Percentiles rank a stretch among this genome's conserved stretches.
Evolutionary conservation across 2,329 filamentous ascomycete genomes (phyloP).

Genomic region (Aureobasidium subglaciale): DNA sequence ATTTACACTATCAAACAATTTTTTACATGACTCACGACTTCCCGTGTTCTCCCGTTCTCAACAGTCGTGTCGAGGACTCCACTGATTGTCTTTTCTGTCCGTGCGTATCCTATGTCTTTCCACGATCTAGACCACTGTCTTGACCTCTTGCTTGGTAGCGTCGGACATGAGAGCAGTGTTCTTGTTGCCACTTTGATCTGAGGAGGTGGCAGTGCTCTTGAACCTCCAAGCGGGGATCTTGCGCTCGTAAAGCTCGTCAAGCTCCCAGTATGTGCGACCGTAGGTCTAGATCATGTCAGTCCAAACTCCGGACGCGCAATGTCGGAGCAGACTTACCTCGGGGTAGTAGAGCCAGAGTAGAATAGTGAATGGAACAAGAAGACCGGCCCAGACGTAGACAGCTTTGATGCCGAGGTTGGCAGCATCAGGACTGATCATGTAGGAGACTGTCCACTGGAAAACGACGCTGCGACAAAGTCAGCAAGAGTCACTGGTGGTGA

Average conservation of each 20-base stretch:
- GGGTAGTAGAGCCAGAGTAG: constrained; percentile 19
- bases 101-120: too few species aligned
- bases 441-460: constrained; percentile 17
- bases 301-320: not conserved
- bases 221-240: constrained; percentile 20
- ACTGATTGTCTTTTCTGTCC: too few species aligned
- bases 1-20: too few species aligned
- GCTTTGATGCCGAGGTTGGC: constrained; percentile 18
- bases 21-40: too few species aligned
- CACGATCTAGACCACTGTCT: too few species aligned
- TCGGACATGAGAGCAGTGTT: constrained; percentile 1
- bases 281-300: constrained; percentile 12
- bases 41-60: too few species aligned
- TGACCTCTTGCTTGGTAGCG: not conserved
- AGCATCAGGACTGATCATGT: constrained; percentile 18
- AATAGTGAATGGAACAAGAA: constrained; percentile 13
- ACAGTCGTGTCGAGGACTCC: too few species aligned
- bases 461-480: constrained; percentile 13
- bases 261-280: constrained; percentile 20
- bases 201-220: constrained; percentile 8
- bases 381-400: constrained; percentile 18
- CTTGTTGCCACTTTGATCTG: constrained; percentile 6
- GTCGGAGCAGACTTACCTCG: constrained; percentile 1
- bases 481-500: not conserved
- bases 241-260: constrained; percentile 20